Percentiles rank a stretch among this genome's conserved stretches.
Evolutionary conservation across 306 rosid species (phyloP).

Genomic region (Pterocarpus macrocarpus): DNA sequence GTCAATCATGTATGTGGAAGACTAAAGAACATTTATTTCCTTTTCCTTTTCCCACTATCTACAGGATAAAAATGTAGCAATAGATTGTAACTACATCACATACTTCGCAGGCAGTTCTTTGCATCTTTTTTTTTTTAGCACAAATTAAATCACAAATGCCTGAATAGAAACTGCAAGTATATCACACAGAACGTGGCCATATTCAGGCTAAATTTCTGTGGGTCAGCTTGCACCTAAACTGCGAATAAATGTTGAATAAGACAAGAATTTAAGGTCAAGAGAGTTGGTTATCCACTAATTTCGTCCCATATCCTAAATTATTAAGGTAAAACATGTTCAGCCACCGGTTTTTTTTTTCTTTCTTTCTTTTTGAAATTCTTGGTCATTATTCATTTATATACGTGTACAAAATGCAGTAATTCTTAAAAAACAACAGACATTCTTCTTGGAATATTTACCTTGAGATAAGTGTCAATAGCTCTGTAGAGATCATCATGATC

Average conservation of each 20-base stretch:
- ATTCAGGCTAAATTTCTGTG: slow-evolving; percentile 47
- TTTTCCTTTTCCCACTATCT: slow-evolving; percentile 3
- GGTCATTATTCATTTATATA: slow-evolving; percentile 16
- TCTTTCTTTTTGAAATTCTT: neutral
- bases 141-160: slow-evolving; percentile 33
- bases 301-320: slow-evolving; percentile 48
- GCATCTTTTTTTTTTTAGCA: neutral
- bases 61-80: neutral
- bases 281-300: slow-evolving; percentile 70
- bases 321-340: slow-evolving; percentile 25
- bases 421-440: slow-evolving; percentile 22
- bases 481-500: slow-evolving; percentile 90
- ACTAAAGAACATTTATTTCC: slow-evolving; percentile 1
- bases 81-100: neutral
- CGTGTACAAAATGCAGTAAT: slow-evolving; percentile 34
- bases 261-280: slow-evolving; percentile 67
- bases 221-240: slow-evolving; percentile 40
- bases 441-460: slow-evolving; percentile 58
- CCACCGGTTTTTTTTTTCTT: neutral
- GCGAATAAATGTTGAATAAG: slow-evolving; percentile 52
- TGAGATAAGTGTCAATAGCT: slow-evolving; percentile 84
- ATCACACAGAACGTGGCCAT: slow-evolving; percentile 36
- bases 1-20: neutral
- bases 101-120: neutral
- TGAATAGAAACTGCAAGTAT: slow-evolving; percentile 1